Base-by-base conservation (phyloP, 2,329 filamentous ascomycete genomes). In the Cladosporium sp. region DNA sequence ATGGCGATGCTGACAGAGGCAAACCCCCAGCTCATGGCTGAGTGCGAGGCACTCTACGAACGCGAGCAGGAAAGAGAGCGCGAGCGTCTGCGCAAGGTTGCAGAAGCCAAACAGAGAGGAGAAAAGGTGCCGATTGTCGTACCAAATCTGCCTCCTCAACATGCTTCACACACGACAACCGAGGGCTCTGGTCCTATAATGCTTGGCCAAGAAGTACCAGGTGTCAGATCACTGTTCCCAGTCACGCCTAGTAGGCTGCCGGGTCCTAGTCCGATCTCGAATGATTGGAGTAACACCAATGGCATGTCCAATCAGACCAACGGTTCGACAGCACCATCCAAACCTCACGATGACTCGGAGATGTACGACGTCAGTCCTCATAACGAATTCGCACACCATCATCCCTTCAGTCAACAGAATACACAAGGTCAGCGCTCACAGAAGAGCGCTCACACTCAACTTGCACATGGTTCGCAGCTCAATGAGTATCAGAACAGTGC, bases 21-120 rank as follows among this genome's bases (percentile, higher is more conserved):
- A 8, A 82, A 91, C 69, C 87, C 90, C 16, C 82, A 81, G 12
- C 81, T 90, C 37, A 82, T 90, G 49, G 79, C 81, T 1, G 89
- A 95, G 72, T 97, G 93, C 81, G 92, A 97, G 69, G 89, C 86
- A 56, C 85, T 97, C 3, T 93, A 95, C 76, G 80, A 86, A 60
- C 85, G 91, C 57, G 91, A 95, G 75, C 76, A 89, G 56, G 86
- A 89, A 73, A 85, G 91, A 64, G 85, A 84, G 55, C 84, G 81
- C 66, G 81, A 86, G 62, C 70, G 65, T 11, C 40, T 70, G 14
- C 67, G 68, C 31, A 70, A 88, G 73, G 81, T 84, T 46, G 83
- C 83, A 50, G 89, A 91, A 77, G 87, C 85, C 71, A 84, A 84
- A 73, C 86, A 85, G 0, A 80, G 86, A 72, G 88, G 89, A 72